Evolutionary conservation across 2,329 filamentous ascomycete species (phyloP), one percentile per base, ranked within the genome.

Genomic region (Colletotrichum eleusines): DNA sequence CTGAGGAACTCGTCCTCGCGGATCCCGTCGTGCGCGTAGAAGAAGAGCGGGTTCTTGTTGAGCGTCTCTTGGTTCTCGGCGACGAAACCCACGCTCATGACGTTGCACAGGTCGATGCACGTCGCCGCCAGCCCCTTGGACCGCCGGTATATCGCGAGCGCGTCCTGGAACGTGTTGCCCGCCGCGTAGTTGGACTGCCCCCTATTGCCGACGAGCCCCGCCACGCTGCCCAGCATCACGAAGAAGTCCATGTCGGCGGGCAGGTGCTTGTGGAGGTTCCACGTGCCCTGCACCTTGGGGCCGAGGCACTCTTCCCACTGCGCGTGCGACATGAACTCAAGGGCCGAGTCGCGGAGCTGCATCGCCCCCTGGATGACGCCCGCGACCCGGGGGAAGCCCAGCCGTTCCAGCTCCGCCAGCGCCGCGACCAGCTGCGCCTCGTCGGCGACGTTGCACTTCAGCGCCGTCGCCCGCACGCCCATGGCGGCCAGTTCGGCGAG

Each of bases 311-410:
- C 72, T 7, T 73, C 69, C 83, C 86, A 89, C 57, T 83, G 78
- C 0, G 78, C 76, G 67, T 80, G 81, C 0, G 78, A 79, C 85
- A 89, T 88, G 72, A 82, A 82, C 23, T 82, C 78, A 66, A 87
- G 87, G 1, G 84, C 76, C 1, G 79, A 77, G 55, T 58, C 55
- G 18, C 73, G 35, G 8, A 77, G 72, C 3, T 77, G 75, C 78
- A 80, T 81, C 16, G 80, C 77, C 2, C 73, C 78, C 59, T 80
- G 77, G 48, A 80, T 78, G 12, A 80, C 63, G 5, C 79, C 78
- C 6, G 73, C 75, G 40, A 81, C 72, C 1, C 70, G 57, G 2
- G 76, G 76, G 75, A 77, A 75, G 76, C 75, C 38, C 0, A 50
- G 46, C 12, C 72, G 28, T 11, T 78, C 64, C 14, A 73, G 61